Evolutionary conservation across 2,329 filamentous ascomycete genomes (phyloP), one percentile per base, ranked within the genome.

Genomic region (Alternaria consortialis): DNA sequence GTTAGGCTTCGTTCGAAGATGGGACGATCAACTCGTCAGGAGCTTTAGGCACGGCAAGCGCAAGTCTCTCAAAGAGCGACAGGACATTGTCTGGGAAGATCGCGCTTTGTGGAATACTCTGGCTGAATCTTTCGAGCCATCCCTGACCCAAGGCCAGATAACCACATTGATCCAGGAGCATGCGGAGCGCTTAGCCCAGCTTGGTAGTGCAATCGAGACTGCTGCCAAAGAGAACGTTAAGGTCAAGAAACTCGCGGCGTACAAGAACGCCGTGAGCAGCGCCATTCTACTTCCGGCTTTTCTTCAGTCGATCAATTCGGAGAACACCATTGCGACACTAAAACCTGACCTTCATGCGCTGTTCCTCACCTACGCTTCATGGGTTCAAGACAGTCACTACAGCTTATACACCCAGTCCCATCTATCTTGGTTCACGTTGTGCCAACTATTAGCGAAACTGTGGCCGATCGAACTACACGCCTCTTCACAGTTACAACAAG

Each of bases 391-490:
- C 17, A 62, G 69, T 17, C 50, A 42, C 15, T 71, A 68, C 60
- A 68, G 64, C 27, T 31, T 63, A 4, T 52, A 68, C 42, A 60
- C 65, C 7, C 55, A 64, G 20, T 60, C 74, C 6, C 64, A 63
- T 0, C 51, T 68, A 8, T 67, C 64, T 1, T 79, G 76, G 75
- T 68, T 67, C n/a, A 68, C 68, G 5, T 15, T 78, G n/a, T 71
- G 71, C 31, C 69, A 71, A 39, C 54, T 77, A 1, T 20, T 74
- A n/a, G 53, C 56, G 7, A 65, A 69, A 27, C 60, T 79, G 7
- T 79, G 76, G 76, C 73, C 74, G 1, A 56, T 75, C 7, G 60
- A 72, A 25, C 39, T 78, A 8, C 74, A 77, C n/a, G 52, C 47
- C 9, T 77, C 73, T 17, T 37, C 58, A 7, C 46, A 66, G 6